Base-by-base conservation (phyloP, 106 monocot genomes). In the Xerophyta viscosa region DNA sequence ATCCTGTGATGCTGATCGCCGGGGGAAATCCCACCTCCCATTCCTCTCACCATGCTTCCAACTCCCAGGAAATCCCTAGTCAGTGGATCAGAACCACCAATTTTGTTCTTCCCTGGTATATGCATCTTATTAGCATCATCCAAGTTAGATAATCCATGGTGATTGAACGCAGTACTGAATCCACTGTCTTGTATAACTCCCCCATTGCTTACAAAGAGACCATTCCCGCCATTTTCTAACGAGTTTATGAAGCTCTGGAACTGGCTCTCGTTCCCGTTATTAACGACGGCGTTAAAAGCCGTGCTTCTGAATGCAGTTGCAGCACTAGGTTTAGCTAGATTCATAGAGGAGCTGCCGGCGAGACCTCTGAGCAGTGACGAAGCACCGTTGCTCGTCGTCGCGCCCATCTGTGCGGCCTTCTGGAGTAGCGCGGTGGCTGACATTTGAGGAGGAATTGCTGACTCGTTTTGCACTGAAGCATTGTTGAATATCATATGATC, bases 391-490 rank as follows among this genome's bases (percentile, higher is more conserved):
- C 71, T 70, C 5, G 81, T 78, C 1, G 76, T 68, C 14, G 77
- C 46, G 20, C 46, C 46, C 46, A 46, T 46, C 20, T 46, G 46
- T 20, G 46, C 76, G 0, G 92, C 92, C 74, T 80, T 93, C 64
- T 87, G 87, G 2, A 93, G 92, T 54, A 92, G 57, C 0, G 83
- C 82, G 0, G 92, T 92, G 8, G 93, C 87, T 0, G 93, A 93
- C 93, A 93, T 93, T 42, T 96, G 88, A 15, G 84, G 84, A 20
- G 85, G 73, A 13, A 65, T n/a, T n/a, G n/a, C 50, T 5, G 68
- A 29, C 3, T 67, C 67, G 27, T 47, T 48, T 20, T 47, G 29
- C 41, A 61, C 27, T 0, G 78, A 49, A 9, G 53, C 28, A 56
- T 66, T 65, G 24, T 63, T 73, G 54, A 78, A 30, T 42, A 15